Evolutionary conservation across 371 early-diverging fungal genomes (phyloP).

Genomic region (Syncephalis plumigaleata): DNA sequence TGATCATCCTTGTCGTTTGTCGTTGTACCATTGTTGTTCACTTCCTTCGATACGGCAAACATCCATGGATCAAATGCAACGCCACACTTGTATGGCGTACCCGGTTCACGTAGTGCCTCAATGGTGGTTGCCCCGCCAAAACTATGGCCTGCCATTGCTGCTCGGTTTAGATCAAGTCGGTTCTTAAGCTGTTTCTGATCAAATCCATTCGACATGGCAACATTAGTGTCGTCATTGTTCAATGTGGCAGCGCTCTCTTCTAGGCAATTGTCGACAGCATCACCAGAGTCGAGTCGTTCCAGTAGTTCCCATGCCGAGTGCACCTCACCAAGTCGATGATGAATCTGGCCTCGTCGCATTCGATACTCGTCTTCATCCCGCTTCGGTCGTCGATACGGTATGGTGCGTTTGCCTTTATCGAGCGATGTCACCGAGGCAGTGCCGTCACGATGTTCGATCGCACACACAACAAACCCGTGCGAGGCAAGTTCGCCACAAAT

Average conservation of each 20-base stretch:
- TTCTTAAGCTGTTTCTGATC: constrained; percentile 8
- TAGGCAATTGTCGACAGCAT: not conserved
- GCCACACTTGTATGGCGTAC: constrained; percentile 14
- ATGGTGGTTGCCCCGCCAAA: constrained; percentile 36
- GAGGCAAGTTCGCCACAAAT: constrained; percentile 27
- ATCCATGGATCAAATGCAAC: constrained; percentile 28
- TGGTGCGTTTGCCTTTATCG: constrained; percentile 6
- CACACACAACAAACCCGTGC: constrained; percentile 25
- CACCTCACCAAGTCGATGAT: constrained; percentile 19
- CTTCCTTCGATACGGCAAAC: constrained; percentile 6
- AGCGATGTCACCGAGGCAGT: constrained; percentile 14
- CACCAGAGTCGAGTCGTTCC: not conserved
- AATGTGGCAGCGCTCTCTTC: not conserved
- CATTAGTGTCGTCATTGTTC: not conserved
- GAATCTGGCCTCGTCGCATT: constrained; percentile 18
- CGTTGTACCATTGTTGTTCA: not conserved
- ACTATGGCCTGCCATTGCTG: constrained; percentile 30
- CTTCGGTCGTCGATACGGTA: constrained; percentile 8
- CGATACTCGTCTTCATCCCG: constrained; percentile 4
- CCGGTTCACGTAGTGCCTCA: constrained; percentile 7
- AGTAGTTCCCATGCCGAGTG: not conserved
- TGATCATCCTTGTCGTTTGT: not conserved
- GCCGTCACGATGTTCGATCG: constrained; percentile 33
- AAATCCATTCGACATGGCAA: not conserved
- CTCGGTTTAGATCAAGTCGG: constrained; percentile 18